Conservation (phyloP, 306 rosid genomes). For the Clitoria ternatea region DNA sequence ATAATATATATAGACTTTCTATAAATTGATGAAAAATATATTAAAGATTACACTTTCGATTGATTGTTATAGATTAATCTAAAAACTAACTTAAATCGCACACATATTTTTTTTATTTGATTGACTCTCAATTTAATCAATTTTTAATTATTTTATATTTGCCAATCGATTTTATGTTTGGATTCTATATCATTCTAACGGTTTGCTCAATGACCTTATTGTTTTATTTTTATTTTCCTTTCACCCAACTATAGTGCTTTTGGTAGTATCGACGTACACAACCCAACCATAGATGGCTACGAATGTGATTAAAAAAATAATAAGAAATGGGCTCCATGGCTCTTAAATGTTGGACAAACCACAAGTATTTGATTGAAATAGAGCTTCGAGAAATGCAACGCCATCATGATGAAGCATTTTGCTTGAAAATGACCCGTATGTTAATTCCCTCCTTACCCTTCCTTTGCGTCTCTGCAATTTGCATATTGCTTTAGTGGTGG, state of each 20-base stretch:
- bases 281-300: neutral
- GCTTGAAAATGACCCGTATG: constrained; percentile 14
- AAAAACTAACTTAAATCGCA: too few relatives aligned
- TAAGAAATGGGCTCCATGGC: neutral
- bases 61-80: too few relatives aligned
- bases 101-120: too few relatives aligned
- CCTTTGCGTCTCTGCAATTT: neutral
- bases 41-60: too few relatives aligned
- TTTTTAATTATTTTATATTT: too few relatives aligned
- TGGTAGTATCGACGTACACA: neutral
- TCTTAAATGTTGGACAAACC: neutral
- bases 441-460: neutral
- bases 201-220: neutral
- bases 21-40: too few relatives aligned
- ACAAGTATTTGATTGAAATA: neutral
- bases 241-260: neutral
- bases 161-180: too few relatives aligned
- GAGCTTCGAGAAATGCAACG: neutral
- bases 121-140: too few relatives aligned
- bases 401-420: neutral
- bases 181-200: neutral
- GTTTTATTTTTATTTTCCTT: neutral
- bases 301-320: neutral
- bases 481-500: neutral
- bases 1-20: too few relatives aligned